Conservation (phyloP, 805 yeast species). For the Yamadazyma sp. region DNA sequence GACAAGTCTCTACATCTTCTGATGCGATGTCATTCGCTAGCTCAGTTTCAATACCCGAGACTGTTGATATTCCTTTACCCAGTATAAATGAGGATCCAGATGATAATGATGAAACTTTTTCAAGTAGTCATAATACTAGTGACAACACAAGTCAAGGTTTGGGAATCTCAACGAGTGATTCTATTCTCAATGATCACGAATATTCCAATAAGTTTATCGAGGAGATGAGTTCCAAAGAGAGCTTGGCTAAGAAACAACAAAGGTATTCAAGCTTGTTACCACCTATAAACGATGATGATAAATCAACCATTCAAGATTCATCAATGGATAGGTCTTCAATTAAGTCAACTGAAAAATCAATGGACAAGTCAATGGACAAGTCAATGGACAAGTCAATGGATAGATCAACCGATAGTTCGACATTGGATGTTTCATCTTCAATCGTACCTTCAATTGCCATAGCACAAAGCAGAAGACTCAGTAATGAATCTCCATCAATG, state of each 20-base stretch:
- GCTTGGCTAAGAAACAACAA: slow-evolving; percentile 12
- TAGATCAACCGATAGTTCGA: not conserved
- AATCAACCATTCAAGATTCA: not conserved
- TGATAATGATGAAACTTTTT: slow-evolving; percentile 14
- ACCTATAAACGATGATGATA: slow-evolving; percentile 7
- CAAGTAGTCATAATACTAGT: slow-evolving; percentile 8
- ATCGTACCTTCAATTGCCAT: slow-evolving; percentile 9
- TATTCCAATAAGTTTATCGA: slow-evolving; percentile 23
- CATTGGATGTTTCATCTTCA: slow-evolving; percentile 4
- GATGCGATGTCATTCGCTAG: slow-evolving; percentile 22
- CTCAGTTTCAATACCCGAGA: slow-evolving; percentile 39
- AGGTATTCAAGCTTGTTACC: slow-evolving; percentile 25
- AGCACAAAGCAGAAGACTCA: slow-evolving; percentile 1
- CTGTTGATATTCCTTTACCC: slow-evolving; percentile 37
- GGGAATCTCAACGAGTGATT: slow-evolving; percentile 17
- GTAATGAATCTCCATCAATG: slow-evolving; percentile 14
- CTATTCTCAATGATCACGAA: slow-evolving; percentile 22
- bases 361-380: no score
- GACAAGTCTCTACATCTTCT: slow-evolving; percentile 17
- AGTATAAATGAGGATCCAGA: slow-evolving; percentile 30
- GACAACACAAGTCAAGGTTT: slow-evolving; percentile 8
- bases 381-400: no score
- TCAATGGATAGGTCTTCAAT: not conserved
- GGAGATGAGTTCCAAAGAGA: slow-evolving; percentile 24
- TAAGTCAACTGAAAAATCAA: not conserved